A percentile compares a stretch with the other conserved stretches of the same genome.
Evolutionary conservation across 1,139 yeast species (phyloP).

Genomic region (Yamadazyma atlantica): DNA sequence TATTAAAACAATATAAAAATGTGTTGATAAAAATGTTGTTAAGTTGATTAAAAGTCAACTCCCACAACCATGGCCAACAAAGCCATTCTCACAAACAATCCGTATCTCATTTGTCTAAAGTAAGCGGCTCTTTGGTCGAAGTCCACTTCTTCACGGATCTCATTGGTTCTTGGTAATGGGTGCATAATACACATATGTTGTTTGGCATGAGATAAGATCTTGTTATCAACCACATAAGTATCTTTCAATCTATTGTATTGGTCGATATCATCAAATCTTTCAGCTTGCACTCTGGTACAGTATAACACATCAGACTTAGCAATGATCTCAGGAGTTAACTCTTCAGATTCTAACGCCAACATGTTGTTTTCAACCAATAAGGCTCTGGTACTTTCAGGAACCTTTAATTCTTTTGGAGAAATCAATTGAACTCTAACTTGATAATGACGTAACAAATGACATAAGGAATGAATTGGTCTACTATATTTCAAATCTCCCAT

Average conservation of each 20-base stretch:
- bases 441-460: constrained; percentile 86
- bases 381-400: constrained; percentile 72
- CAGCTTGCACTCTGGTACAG: constrained; percentile 98
- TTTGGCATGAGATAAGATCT: constrained; percentile 86
- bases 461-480: constrained; percentile 96
- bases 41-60: constrained; percentile 48
- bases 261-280: constrained; percentile 75
- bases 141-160: constrained; percentile 97
- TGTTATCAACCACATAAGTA: constrained; percentile 89
- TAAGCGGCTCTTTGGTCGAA: constrained; percentile 99
- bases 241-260: constrained; percentile 90
- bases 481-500: constrained; percentile 99
- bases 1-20: background rate
- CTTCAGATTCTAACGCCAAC: constrained; percentile 71
- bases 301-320: constrained; percentile 91
- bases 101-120: constrained; percentile 99
- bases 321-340: constrained; percentile 78
- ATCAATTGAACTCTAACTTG: constrained; percentile 93
- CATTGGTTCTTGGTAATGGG: constrained; percentile 96
- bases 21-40: too few relatives aligned
- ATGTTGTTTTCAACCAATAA: constrained; percentile 66
- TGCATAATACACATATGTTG: constrained; percentile 99
- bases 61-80: constrained; percentile 97
- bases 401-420: constrained; percentile 80
- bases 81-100: constrained; percentile 98